Evolutionary conservation across 179 eudicot species (phyloP).

Genomic region (Camellia oleifera): DNA sequence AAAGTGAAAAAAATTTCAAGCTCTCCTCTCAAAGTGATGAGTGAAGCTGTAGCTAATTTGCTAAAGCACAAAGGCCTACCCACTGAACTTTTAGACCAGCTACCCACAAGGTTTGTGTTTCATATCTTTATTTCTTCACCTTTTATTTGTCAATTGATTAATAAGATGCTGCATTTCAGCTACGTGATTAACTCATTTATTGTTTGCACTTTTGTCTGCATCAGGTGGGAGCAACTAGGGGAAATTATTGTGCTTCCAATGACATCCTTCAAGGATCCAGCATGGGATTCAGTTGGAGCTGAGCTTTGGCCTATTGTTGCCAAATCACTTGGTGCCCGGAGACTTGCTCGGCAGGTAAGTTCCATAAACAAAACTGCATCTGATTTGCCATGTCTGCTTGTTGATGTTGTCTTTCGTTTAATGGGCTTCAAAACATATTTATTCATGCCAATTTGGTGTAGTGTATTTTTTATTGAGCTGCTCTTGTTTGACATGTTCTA

Average conservation of each 20-base stretch:
- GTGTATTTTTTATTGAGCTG: neutral
- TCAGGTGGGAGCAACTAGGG: conserved; percentile 96
- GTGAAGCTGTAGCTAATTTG: conserved; percentile 55
- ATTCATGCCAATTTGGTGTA: neutral
- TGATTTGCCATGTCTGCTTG: neutral
- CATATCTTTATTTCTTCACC: conserved; percentile 7
- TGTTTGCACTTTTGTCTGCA: conserved; percentile 11
- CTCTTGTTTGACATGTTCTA: conserved; percentile 3
- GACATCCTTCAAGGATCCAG: conserved; percentile 68
- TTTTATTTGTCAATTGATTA: neutral
- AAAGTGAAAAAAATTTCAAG: conserved; percentile 50
- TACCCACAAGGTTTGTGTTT: conserved; percentile 72
- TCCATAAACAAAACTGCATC: conserved; percentile 1
- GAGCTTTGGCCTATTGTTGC: conserved; percentile 88
- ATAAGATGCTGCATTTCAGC: conserved; percentile 5
- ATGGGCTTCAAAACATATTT: neutral
- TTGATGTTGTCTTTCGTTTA: neutral
- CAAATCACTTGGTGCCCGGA: conserved; percentile 60
- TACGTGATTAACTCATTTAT: neutral
- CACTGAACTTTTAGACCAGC: conserved; percentile 64
- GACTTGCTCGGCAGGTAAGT: conserved; percentile 93
- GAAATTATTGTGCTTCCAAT: conserved; percentile 83
- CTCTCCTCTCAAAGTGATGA: conserved; percentile 72
- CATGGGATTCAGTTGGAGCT: conserved; percentile 63
- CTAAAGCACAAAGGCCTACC: conserved; percentile 52